These are phyloP conservation scores for Boletus bicolor DNA, from an alignment of 768 basidiomycete species.

Conservation along the genomic window DNA sequence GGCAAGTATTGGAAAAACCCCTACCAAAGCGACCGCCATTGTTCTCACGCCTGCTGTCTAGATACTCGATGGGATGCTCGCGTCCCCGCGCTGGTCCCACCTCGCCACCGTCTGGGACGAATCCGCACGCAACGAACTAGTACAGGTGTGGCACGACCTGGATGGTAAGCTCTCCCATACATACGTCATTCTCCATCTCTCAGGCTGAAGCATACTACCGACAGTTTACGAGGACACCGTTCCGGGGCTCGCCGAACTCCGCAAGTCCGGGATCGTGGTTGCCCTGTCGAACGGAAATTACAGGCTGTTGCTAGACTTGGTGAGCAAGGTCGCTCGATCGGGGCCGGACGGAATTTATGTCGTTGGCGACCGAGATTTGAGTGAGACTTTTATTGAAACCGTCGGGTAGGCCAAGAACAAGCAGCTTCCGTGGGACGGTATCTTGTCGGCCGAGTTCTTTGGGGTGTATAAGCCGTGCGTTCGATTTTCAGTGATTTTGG, in stretches of 20 bases:
- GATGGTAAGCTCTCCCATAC: slow-evolving; percentile 35
- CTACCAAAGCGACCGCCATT: neutral
- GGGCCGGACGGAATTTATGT: no score
- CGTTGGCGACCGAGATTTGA: no score
- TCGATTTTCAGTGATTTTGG: neutral
- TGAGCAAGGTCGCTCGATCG: slow-evolving; percentile 15
- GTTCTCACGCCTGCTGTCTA: slow-evolving; percentile 19
- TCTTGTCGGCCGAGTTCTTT: slow-evolving; percentile 61
- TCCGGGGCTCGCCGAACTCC: slow-evolving; percentile 47
- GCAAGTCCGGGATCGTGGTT: slow-evolving; percentile 48
- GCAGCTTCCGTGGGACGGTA: slow-evolving; percentile 58
- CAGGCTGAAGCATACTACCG: neutral
- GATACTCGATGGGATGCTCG: slow-evolving; percentile 58
- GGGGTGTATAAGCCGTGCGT: slow-evolving; percentile 64
- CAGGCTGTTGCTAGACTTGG: slow-evolving; percentile 59
- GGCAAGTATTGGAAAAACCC: neutral
- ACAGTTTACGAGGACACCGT: slow-evolving; percentile 58
- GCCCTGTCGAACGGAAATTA: slow-evolving; percentile 66
- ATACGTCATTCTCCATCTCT: no score
- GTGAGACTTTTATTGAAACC: no score
- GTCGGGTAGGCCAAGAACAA: slow-evolving; percentile 53
- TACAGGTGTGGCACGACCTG: slow-evolving; percentile 58
- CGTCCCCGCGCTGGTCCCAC: slow-evolving; percentile 45
- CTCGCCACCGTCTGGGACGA: slow-evolving; percentile 47
- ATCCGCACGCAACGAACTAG: slow-evolving; percentile 41